Evolutionary conservation across 2,329 filamentous ascomycete genomes (phyloP).

Genomic region (Pseudogymnoascus destructans): DNA sequence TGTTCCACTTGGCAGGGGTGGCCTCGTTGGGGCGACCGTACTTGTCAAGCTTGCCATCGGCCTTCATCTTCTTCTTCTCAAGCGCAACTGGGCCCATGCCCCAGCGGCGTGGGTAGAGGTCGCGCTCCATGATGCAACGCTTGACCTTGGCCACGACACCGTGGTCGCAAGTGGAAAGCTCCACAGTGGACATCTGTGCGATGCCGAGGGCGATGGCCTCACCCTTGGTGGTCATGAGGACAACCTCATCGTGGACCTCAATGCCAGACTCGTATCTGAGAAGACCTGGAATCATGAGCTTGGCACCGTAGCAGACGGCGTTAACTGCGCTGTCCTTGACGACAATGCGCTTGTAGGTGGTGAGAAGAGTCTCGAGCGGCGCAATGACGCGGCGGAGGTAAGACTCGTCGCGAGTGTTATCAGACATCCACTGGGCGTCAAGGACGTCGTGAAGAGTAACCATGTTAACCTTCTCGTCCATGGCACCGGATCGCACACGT

Average conservation of each 20-base stretch:
- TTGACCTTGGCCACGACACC: conserved; percentile 98
- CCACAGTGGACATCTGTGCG: conserved; percentile 94
- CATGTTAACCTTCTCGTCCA: conserved; percentile 80
- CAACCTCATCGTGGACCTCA: conserved; percentile 89
- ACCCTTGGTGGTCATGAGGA: conserved; percentile 97
- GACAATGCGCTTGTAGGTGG: conserved; percentile 88
- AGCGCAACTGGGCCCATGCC: conserved; percentile 83
- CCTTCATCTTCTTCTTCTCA: conserved; percentile 99
- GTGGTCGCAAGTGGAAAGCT: conserved; percentile 93
- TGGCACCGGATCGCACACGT: conserved; percentile 84
- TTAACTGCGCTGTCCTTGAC: conserved; percentile 97
- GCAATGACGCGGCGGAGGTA: conserved; percentile 85
- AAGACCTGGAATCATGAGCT: conserved; percentile 96
- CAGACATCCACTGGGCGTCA: conserved; percentile 89
- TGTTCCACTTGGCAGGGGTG: conserved; percentile 86
- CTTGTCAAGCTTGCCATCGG: conserved; percentile 96
- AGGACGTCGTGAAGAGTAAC: conserved; percentile 92
- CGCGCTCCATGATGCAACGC: conserved; percentile 98
- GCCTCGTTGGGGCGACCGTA: conserved; percentile 84
- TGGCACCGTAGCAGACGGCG: conserved; percentile 95
- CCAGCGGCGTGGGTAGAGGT: conserved; percentile 94
- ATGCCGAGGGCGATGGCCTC: conserved; percentile 95
- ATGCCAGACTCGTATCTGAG: conserved; percentile 85
- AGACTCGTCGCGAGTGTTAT: conserved; percentile 90
- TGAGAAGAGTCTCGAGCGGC: conserved; percentile 83